Evolutionary conservation across 768 basidiomycete genomes (phyloP), one percentile per base, ranked within the genome.

Genomic region (Cystobasidium tubakii): DNA sequence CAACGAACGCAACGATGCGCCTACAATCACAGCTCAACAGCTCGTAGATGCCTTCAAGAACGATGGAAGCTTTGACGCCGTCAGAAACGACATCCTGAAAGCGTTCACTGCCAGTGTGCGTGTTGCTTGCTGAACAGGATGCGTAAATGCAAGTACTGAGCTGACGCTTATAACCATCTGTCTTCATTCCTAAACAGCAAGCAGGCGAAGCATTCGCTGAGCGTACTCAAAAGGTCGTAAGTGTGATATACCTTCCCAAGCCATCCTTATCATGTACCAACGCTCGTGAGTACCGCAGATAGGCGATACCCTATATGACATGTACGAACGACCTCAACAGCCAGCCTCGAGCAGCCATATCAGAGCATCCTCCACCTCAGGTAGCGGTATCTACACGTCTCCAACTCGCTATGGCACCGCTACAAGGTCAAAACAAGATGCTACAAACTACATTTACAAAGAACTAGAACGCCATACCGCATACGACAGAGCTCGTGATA

Each of bases 41-140:
- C 66, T 67, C 21, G 66, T 67, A 34, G 50, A 67, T 25, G 44
- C 44, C 7, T 67, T 50, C 66, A 67, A 67, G 44, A 43, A 43
- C 27, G 31, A 54, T 54, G 66, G 66, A 21, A 46, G 50, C n/a
- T 67, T 46, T 23, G 66, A 67, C 42, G 66, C 66, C 3, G 7
- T 67, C 31, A 43, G 66, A 7, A 67, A 46, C 27, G 44, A 67
- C 19, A 25, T 67, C 7, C 29, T 67, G 7, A 46, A 31, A 9
- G 13, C 42, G 19, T 67, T 67, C 27, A 43, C 46, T 19, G 31
- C 29, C 23, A 67, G 66, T 33, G 66, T 67, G 44, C 6, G 66
- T 50, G n/a, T n/a, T n/a, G n/a, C n/a, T n/a, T n/a, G n/a, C n/a
- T n/a, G n/a, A n/a, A n/a, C n/a, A n/a, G n/a, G n/a, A n/a, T n/a